phyloP scores from a whole-genome alignment of 257 asterid genomes.

The Solanum peruvianum region DNA sequence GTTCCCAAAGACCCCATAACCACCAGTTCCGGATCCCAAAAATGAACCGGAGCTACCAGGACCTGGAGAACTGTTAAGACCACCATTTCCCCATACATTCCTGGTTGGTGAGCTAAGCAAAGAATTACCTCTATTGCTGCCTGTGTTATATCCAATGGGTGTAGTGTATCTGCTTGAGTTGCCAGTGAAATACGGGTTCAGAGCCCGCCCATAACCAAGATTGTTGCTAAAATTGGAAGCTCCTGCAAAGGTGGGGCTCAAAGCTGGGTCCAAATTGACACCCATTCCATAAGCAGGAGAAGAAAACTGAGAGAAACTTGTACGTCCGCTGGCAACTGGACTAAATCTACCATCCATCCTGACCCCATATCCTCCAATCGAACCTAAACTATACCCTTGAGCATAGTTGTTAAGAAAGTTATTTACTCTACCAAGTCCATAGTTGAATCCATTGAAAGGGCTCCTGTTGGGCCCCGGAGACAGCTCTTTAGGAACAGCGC shows the following conservation, averaged over 20 bases:
- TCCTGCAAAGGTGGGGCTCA: slow-evolving; percentile 46
- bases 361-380: slow-evolving; percentile 52
- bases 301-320: slow-evolving; percentile 46
- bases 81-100: slow-evolving; percentile 63
- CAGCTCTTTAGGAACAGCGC: slow-evolving; percentile 73
- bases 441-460: slow-evolving; percentile 48
- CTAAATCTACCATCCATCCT: slow-evolving; percentile 63
- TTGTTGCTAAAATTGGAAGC: slow-evolving; percentile 50
- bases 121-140: slow-evolving; percentile 42
- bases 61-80: slow-evolving; percentile 36
- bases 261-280: slow-evolving; percentile 51
- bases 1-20: slow-evolving; percentile 61
- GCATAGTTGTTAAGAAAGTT: slow-evolving; percentile 42
- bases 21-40: slow-evolving; percentile 37
- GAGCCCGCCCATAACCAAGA: slow-evolving; percentile 51
- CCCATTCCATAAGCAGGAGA: slow-evolving; percentile 51
- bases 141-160: slow-evolving; percentile 57
- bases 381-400: slow-evolving; percentile 44
- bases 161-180: slow-evolving; percentile 49
- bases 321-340: slow-evolving; percentile 43
- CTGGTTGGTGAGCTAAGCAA: slow-evolving; percentile 36
- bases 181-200: slow-evolving; percentile 48
- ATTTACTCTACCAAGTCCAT: slow-evolving; percentile 46
- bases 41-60: slow-evolving; percentile 45
- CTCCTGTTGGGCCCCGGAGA: slow-evolving; percentile 63